phyloP scores from a whole-genome alignment of 2,329 filamentous ascomycete genomes.

The Aspergillus nomiae region DNA sequence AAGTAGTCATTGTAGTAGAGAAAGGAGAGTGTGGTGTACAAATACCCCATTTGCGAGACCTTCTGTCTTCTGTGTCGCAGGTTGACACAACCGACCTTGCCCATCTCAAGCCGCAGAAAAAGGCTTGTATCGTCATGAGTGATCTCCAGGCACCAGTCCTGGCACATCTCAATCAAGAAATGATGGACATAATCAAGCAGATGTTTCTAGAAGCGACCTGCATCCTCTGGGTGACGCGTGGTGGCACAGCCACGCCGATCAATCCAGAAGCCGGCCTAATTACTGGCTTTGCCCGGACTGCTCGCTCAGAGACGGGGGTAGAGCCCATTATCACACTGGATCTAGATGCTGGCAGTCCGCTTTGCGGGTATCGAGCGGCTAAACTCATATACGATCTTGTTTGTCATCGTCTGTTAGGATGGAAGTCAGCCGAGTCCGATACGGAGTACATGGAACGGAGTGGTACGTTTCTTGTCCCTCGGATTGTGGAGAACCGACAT shows the following conservation, averaged over 20 bases:
- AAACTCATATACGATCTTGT: constrained; percentile 18
- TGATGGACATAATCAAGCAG: constrained; percentile 18
- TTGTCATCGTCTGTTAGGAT: constrained; percentile 9
- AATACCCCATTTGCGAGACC: background rate
- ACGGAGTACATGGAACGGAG: constrained; percentile 27
- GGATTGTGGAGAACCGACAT: constrained; percentile 20
- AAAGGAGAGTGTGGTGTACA: background rate
- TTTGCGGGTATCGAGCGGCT: constrained; percentile 7
- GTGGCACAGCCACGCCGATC: constrained; percentile 12
- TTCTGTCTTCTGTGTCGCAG: background rate
- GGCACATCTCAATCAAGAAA: background rate
- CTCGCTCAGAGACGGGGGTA: constrained; percentile 28
- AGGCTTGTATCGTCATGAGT: constrained; percentile 25
- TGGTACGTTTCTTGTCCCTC: constrained; percentile 26
- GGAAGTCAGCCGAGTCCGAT: constrained; percentile 14
- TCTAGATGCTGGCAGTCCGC: constrained; percentile 15
- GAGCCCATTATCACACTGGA: constrained; percentile 27
- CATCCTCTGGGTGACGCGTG: constrained; percentile 28
- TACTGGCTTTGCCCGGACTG: constrained; percentile 28
- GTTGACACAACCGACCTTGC: constrained; percentile 11
- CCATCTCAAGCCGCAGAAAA: constrained; percentile 12
- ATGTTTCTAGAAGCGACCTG: constrained; percentile 20
- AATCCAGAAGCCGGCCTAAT: constrained; percentile 22
- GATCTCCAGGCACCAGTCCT: constrained; percentile 8
- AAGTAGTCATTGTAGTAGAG: constrained; percentile 17